Percentiles rank a stretch among this genome's conserved stretches.
Evolutionary conservation across 2,329 filamentous ascomycete genomes (phyloP).

Genomic region (Botrytis fragariae): DNA sequence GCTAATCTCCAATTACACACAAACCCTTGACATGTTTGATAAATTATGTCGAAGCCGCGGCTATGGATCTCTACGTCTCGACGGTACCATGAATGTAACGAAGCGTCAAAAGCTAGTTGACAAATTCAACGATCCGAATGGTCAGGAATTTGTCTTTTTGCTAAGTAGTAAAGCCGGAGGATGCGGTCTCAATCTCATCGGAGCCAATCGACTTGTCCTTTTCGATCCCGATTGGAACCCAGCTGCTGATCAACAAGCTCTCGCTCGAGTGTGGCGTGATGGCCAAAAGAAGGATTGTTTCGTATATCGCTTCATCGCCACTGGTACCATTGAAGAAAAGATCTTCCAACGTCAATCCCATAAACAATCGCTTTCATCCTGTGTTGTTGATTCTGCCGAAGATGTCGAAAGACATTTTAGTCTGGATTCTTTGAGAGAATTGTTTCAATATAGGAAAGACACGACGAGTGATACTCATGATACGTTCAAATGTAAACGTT

Average conservation of each 20-base stretch:
- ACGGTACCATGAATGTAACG: constrained; percentile 96
- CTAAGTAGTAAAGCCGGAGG: constrained; percentile 95
- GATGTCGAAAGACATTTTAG: constrained; percentile 97
- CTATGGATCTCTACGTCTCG: constrained; percentile 85
- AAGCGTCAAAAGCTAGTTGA: constrained; percentile 97
- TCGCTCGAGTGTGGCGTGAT: constrained; percentile 97
- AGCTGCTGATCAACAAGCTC: constrained; percentile 92
- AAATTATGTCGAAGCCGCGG: constrained; percentile 78
- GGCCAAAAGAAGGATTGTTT: constrained; percentile 99
- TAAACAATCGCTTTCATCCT: constrained; percentile 94
- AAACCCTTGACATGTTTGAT: constrained; percentile 93
- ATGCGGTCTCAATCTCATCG: constrained; percentile 93
- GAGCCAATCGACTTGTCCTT: constrained; percentile 88
- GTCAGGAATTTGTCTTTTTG: constrained; percentile 90
- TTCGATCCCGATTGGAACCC: constrained; percentile 99
- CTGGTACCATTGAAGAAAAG: constrained; percentile 97
- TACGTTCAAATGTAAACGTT: constrained; percentile 97
- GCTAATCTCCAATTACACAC: constrained; percentile 96
- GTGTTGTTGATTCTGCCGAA: constrained; percentile 93
- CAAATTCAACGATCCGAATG: constrained; percentile 92
- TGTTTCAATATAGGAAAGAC: constrained; percentile 86
- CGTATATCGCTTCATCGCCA: constrained; percentile 98
- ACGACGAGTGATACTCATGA: constrained; percentile 95
- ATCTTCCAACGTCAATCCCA: constrained; percentile 98
- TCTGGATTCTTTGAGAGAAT: constrained; percentile 81